Base-by-base conservation (phyloP, 768 basidiomycete species). In the Coprinopsis sp. region DNA sequence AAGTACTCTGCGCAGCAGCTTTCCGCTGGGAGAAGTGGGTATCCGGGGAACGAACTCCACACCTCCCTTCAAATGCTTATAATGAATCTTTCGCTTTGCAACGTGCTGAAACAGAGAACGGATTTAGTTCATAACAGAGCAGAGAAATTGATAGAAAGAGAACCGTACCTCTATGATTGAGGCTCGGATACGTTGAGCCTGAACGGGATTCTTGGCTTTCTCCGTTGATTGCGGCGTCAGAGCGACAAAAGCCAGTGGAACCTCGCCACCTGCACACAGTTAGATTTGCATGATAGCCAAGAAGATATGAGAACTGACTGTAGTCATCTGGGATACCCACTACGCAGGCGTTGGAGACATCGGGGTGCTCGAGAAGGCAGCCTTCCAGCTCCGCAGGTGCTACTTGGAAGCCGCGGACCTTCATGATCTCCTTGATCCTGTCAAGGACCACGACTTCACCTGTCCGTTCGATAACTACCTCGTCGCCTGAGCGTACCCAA, bases 301-400 rank as follows among this genome's bases (percentile, higher is more conserved):
- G n/a, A n/a, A n/a, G n/a, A n/a, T n/a, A n/a, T n/a, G n/a, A 19
- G 10, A 19, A 61, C 69, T 33, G 19, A 72, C 77, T 80, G 49
- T 77, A 87, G 6, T 85, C 84, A 55, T 88, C 80, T 6, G 76
- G 77, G 25, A 82, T 56, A 1, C 81, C 77, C 14, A 87, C 77
- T 2, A 87, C 83, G 51, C 84, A 84, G 2, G 70, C 69, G 33
- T 82, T 77, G 3, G 69, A 67, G 19, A 86, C 76, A 53, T 82
- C 82, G 1, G 72, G 62, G 52, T 85, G 79, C 34, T 68, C 72
- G 21, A 84, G 59, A n/a, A 84, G 55, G 49, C 81, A 81, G 16
- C 77, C 84, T 55, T 86, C 84, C 7, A 86, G 67, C 51, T 85
- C 84, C 3, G 85, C 83, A 2, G 84, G 85, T 1, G 85, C 82